A percentile compares a stretch with the other conserved stretches of the same genome.
Evolutionary conservation across 202 grass and related monocot genomes (phyloP).

Genomic region (Alloteropsis angusta): DNA sequence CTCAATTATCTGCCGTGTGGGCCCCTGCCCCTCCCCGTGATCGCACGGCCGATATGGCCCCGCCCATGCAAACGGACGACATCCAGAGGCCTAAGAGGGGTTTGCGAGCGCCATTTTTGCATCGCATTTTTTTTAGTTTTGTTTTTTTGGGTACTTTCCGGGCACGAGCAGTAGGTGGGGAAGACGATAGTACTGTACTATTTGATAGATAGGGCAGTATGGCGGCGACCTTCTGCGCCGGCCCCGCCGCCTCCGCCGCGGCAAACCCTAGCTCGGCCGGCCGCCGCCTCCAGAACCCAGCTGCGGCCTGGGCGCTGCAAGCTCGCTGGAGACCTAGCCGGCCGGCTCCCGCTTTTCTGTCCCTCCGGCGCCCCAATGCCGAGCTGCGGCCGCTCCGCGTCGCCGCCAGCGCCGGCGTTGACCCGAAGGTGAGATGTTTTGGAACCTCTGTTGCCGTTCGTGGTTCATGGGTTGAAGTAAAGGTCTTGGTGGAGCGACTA

Average conservation of each 20-base stretch:
- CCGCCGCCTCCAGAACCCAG: background rate
- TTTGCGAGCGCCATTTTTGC: background rate
- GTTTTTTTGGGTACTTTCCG: background rate
- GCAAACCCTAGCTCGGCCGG: constrained; percentile 8
- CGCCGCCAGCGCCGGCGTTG: constrained; percentile 25
- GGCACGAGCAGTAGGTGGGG: background rate
- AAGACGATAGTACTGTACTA: constrained; percentile 17
- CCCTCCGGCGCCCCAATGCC: constrained; percentile 23
- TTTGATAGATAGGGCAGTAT: constrained; percentile 30
- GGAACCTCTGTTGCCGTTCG: background rate
- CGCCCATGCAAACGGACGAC: background rate
- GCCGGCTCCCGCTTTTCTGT: background rate
- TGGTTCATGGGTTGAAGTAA: background rate
- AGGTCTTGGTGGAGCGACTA: background rate
- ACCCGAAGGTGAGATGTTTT: constrained; percentile 32
- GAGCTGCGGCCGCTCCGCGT: constrained; percentile 25
- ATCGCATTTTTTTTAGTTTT: background rate
- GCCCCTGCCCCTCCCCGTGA: background rate
- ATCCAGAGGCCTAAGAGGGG: background rate
- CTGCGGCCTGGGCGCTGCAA: background rate
- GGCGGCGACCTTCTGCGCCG: constrained; percentile 31
- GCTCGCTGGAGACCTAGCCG: background rate
- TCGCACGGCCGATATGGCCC: background rate
- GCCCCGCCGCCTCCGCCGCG: constrained; percentile 14
- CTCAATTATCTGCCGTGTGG: background rate